A percentile compares a stretch with the other conserved stretches of the same genome.
Evolutionary conservation across 2,329 filamentous ascomycete genomes (phyloP).

Genomic region (Fusarium sp.): DNA sequence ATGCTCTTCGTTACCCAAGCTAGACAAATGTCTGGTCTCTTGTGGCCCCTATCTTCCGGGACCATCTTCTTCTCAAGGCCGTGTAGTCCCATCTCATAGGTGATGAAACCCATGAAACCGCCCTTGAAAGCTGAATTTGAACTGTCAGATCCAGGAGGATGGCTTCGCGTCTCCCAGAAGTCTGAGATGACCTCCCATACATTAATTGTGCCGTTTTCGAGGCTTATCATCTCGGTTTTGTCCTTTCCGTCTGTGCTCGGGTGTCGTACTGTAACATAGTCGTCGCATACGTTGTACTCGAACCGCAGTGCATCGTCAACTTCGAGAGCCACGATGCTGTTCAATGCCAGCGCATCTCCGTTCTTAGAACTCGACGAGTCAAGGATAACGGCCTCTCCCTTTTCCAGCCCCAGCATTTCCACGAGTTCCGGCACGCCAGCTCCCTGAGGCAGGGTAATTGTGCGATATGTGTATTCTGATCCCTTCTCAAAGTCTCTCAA

Average conservation of each 20-base stretch:
- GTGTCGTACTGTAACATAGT: constrained; percentile 46
- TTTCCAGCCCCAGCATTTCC: constrained; percentile 56
- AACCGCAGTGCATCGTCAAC: constrained; percentile 65
- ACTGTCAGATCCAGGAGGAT: constrained; percentile 29
- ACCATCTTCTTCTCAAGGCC: constrained; percentile 46
- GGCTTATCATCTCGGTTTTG: constrained; percentile 28
- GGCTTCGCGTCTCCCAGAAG: constrained; percentile 50
- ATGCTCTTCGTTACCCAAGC: constrained; percentile 81
- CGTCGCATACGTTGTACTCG: constrained; percentile 65
- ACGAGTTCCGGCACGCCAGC: constrained; percentile 65
- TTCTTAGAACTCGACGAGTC: constrained; percentile 67
- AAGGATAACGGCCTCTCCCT: constrained; percentile 62
- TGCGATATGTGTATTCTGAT: constrained; percentile 51
- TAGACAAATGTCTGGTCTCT: constrained; percentile 76
- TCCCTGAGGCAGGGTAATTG: constrained; percentile 56
- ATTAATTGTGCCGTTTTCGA: constrained; percentile 44
- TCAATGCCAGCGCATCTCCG: constrained; percentile 58
- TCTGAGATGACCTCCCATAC: constrained; percentile 64
- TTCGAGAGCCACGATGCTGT: constrained; percentile 78
- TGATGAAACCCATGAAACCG: constrained; percentile 85
- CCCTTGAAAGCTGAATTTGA: constrained; percentile 73
- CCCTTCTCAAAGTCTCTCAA: constrained; percentile 26
- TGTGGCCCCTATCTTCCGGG: constrained; percentile 45
- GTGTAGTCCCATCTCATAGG: constrained; percentile 81
- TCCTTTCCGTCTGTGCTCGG: constrained; percentile 20